Conservation (phyloP, 2,329 filamentous ascomycete species). For the Zymoseptoria brevis region DNA sequence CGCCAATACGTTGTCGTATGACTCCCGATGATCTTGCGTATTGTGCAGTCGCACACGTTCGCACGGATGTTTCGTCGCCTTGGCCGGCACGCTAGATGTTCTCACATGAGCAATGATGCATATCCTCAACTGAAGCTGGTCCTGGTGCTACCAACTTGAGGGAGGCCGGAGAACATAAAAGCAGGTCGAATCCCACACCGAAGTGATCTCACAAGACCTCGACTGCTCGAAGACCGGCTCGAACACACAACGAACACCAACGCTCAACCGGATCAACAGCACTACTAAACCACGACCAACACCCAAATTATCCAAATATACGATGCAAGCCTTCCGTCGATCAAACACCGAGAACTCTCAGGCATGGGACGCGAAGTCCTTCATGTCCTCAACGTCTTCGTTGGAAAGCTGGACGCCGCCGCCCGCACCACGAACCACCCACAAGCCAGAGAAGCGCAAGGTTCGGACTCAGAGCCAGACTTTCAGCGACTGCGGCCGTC, state of each 20-base stretch:
- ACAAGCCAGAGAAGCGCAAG: constrained; percentile 9
- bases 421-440: not conserved
- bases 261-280: not conserved
- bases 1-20: not conserved
- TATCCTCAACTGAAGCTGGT: not conserved
- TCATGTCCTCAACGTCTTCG: constrained; percentile 2
- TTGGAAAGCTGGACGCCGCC: constrained; percentile 6
- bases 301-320: not conserved
- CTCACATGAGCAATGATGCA: constrained; percentile 5
- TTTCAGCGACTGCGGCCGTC: constrained; percentile 37
- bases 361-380: constrained; percentile 9
- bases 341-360: constrained; percentile 10
- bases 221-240: not conserved
- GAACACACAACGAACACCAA: not conserved
- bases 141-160: not conserved
- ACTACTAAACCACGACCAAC: not conserved
- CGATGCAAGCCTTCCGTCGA: constrained; percentile 10
- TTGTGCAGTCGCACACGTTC: not conserved
- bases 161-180: not conserved
- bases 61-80: not conserved
- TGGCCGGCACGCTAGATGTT: constrained; percentile 1
- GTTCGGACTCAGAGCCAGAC: constrained; percentile 6
- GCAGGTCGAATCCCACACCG: not conserved
- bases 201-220: not conserved
- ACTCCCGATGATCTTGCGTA: not conserved